Percentiles rank a stretch among this genome's conserved stretches.
These are phyloP conservation scores for Colletotrichum lini DNA, from an alignment of 2,329 filamentous ascomycete genomes.

Conservation along the genomic window DNA sequence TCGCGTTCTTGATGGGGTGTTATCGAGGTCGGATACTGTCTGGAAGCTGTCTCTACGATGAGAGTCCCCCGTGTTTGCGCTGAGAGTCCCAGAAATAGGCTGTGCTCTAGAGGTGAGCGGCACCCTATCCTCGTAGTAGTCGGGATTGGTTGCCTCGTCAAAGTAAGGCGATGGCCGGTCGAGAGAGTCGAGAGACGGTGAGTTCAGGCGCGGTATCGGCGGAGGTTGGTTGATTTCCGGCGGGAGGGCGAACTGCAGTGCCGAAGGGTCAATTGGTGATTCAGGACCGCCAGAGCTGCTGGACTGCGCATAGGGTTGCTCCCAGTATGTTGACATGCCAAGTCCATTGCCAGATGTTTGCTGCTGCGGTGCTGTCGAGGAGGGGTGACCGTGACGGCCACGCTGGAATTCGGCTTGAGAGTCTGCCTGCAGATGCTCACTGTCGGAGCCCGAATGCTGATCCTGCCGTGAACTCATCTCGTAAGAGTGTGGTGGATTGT, in stretches of 20 bases:
- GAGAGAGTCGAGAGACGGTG: slow-evolving; percentile 49
- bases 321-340: slow-evolving; percentile 68
- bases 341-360: slow-evolving; percentile 53
- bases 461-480: slow-evolving; percentile 38
- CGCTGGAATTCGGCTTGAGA: slow-evolving; percentile 30
- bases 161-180: slow-evolving; percentile 51
- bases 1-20: slow-evolving; percentile 65
- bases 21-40: slow-evolving; percentile 69
- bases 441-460: slow-evolving; percentile 13
- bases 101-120: slow-evolving; percentile 71
- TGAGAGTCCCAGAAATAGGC: slow-evolving; percentile 67
- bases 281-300: slow-evolving; percentile 55
- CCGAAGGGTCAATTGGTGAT: slow-evolving; percentile 68
- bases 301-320: slow-evolving; percentile 59
- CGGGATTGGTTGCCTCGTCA: slow-evolving; percentile 53
- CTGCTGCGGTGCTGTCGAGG: slow-evolving; percentile 10
- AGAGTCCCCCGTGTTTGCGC: slow-evolving; percentile 56
- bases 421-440: slow-evolving; percentile 43
- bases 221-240: slow-evolving; percentile 61
- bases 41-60: slow-evolving; percentile 70
- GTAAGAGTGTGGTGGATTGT: slow-evolving; percentile 20
- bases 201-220: slow-evolving; percentile 30
- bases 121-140: slow-evolving; percentile 69
- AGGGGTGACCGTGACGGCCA: slow-evolving; percentile 27
- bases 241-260: slow-evolving; percentile 68